Base-by-base conservation (phyloP, 805 yeast genomes). In the Candida saitoana region DNA sequence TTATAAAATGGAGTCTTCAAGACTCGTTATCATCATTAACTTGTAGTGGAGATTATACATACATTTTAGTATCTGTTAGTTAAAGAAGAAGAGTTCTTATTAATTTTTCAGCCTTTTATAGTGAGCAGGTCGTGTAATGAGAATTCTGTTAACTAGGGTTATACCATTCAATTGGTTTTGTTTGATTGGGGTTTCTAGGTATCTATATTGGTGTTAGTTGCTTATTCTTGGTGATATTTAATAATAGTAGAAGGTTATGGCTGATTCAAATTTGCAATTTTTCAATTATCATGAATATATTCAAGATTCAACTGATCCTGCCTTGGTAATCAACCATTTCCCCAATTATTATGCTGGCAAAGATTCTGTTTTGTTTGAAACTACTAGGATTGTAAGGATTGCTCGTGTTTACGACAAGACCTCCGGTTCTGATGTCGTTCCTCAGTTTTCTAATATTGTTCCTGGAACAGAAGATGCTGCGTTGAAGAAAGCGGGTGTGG, bases 381-480 rank as follows among this genome's bases (percentile, higher is more conserved):
- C 51, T 5, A 77, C 85, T 0, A 62, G 91, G 44, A 69, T 84
- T n/a, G 81, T 84, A 3, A 56, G 90, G 40, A 67, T 84, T 2
- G 88, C 91, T 3, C 57, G 89, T 46, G 44, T 66, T 1, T 77
- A 71, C 42, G 62, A 63, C 14, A 49, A 54, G 1, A 34, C 46
- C 15, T 41, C 25, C 5, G 56, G 52, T 7, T 63, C 70, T 2
- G 72, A 71, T 44, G 29, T 62, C 24, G 63, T 68, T 15, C 88
- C 89, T 1, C 76, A 69, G 48, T 84, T 83, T 54, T 79, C 84
- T 6, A 56, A 57, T 0, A 55, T 46, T 6, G 48, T 71, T 0
- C 89, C 89, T 0, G 90, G 90, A 0, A 47, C 36, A 2, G 89
- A 84, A 50, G 77, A 81, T 2, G 87, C 82, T 2, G 86, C 86